Base-by-base conservation (phyloP, 2,329 filamentous ascomycete genomes). In the Epichloe amarillans region DNA sequence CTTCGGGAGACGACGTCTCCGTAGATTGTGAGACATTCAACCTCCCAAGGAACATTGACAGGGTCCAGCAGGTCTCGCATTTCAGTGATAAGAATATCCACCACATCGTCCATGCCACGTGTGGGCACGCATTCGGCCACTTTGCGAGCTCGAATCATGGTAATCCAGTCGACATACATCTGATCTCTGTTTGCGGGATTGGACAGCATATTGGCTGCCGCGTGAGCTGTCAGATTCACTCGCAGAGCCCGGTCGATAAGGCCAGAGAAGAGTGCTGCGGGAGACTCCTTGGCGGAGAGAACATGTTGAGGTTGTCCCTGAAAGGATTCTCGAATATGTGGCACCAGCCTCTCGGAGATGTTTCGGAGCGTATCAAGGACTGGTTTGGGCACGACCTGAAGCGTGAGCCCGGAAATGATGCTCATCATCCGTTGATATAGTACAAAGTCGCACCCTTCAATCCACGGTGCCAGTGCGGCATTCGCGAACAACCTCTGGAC, bases 371-470 rank as follows among this genome's bases (percentile, higher is more conserved):
- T 89, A 60, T 90, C 87, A 53, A 96, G 74, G 6, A 97, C 90
- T 3, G 84, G 78, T 52, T 90, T 87, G 1, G 93, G 93, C 4
- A 95, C 84, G 14, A 95, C 90, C 64, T 97, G 90, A 7, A 96
- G 76, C 4, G 88, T 93, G 40, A 97, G 74, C n/a, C 84, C 82
- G 1, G 87, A 86, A 40, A 97, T 82, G 54, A 96, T 94, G 50
- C 84, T 83, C 70, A 96, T 89, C 86, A 97, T 95, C 58, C 90
- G 89, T 65, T 97, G 89, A 64, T 98, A 98, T 70, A 96, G 86
- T 36, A 91, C 77, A 69, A 93, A 94, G 65, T 98, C 93, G 64
- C 88, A 95, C 64, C 95, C 86, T 63, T 93, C 87, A 54, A 98
- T 94, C 93, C 93, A 98, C 1, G 85, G 78, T 3, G 89, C 88